Percentiles rank a stretch among this genome's conserved stretches.
Conservation (phyloP, 345 rosid species). For the Citrus australasica region DNA sequence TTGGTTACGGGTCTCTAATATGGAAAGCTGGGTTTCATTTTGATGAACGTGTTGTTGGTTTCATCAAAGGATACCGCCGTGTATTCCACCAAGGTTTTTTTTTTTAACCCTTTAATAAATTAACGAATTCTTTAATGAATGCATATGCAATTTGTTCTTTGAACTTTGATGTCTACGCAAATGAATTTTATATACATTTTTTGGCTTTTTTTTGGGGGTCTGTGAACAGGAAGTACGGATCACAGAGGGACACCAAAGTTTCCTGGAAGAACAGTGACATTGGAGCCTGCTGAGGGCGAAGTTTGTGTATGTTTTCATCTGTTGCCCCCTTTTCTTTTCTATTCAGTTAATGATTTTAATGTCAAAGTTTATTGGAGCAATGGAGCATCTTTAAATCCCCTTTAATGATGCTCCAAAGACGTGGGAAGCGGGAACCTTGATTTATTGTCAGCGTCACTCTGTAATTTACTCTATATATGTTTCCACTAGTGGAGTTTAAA, state of each 20-base stretch:
- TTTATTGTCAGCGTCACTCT: neutral
- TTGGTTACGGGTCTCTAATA: slow-evolving; percentile 79
- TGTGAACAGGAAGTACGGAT: slow-evolving; percentile 74
- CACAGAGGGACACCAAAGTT: slow-evolving; percentile 83
- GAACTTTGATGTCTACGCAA: neutral
- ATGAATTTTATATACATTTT: neutral
- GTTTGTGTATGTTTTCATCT: slow-evolving; percentile 53
- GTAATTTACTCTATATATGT: neutral
- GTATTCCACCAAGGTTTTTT: slow-evolving; percentile 75
- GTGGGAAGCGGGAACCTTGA: neutral
- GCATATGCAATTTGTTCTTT: neutral
- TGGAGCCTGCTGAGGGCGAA: slow-evolving; percentile 67
- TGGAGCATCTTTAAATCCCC: neutral
- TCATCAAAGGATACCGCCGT: slow-evolving; percentile 77
- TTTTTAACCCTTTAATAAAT: too few species aligned
- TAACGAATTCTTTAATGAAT: neutral
- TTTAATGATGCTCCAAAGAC: neutral
- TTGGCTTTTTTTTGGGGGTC: neutral
- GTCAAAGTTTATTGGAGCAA: neutral
- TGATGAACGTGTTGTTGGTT: slow-evolving; percentile 76
- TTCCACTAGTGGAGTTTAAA: neutral
- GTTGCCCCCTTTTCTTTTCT: neutral
- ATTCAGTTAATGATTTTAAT: neutral
- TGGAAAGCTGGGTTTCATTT: slow-evolving; percentile 80
- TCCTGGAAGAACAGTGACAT: slow-evolving; percentile 86